phyloP scores from a whole-genome alignment of 2,329 filamentous ascomycete species.

The Beauveria caledonica region DNA sequence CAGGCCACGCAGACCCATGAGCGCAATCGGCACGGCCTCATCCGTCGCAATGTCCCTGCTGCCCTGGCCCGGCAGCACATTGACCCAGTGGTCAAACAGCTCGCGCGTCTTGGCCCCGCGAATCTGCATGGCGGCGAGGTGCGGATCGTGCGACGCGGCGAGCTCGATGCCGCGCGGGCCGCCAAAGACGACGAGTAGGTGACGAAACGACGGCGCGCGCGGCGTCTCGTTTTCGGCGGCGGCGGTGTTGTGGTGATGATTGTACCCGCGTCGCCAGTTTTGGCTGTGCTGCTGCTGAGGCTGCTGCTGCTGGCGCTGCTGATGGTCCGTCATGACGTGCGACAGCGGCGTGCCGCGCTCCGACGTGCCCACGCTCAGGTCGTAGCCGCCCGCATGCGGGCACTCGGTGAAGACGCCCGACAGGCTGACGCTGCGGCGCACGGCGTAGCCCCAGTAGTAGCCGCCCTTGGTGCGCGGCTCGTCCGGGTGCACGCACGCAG shows the following conservation, averaged over 20 bases:
- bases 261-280: not conserved
- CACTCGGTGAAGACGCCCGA: conserved; percentile 71
- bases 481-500: conserved; percentile 58
- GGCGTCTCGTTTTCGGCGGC: not conserved
- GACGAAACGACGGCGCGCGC: conserved; percentile 43
- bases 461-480: conserved; percentile 65
- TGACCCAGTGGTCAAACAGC: conserved; percentile 78
- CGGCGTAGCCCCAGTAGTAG: conserved; percentile 80
- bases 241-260: no score
- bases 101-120: conserved; percentile 55
- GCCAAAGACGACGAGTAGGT: conserved; percentile 72
- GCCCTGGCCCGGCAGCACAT: conserved; percentile 71
- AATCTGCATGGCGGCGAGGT: conserved; percentile 53
- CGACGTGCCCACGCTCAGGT: conserved; percentile 74
- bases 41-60: conserved; percentile 78
- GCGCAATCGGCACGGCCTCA: conserved; percentile 70
- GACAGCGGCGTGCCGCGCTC: conserved; percentile 57
- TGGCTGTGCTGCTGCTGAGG: not conserved
- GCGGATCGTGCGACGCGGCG: conserved; percentile 54
- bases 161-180: conserved; percentile 73
- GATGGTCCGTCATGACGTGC: conserved; percentile 34
- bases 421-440: conserved; percentile 58
- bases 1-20: conserved; percentile 57
- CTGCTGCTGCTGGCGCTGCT: conserved; percentile 22
- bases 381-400: conserved; percentile 68